Conservation (phyloP, 768 basidiomycete genomes). For the Glaciozyma antarctica region DNA sequence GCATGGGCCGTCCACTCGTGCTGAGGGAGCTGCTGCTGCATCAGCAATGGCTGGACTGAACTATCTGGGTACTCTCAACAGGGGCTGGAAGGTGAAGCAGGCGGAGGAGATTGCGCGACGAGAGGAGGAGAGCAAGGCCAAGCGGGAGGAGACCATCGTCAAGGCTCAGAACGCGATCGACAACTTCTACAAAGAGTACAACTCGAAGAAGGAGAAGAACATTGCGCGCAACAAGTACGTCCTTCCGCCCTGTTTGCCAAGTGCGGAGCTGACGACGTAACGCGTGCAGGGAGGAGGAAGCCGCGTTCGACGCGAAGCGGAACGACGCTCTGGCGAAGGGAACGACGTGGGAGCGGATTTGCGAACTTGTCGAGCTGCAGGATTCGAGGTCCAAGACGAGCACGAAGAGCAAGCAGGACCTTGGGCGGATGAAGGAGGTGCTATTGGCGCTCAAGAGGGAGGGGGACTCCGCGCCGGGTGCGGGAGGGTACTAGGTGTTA, state of each 20-base stretch:
- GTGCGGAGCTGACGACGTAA: background rate
- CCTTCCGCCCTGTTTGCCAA: background rate
- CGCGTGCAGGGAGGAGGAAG: conserved; percentile 66
- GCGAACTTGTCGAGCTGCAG: conserved; percentile 70
- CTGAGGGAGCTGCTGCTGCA: too few relatives aligned
- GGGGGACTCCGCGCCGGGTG: conserved; percentile 82
- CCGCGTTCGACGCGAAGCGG: conserved; percentile 62
- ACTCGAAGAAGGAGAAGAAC: conserved; percentile 74
- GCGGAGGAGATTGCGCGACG: conserved; percentile 69
- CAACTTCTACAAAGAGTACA: conserved; percentile 80
- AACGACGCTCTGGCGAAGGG: conserved; percentile 70
- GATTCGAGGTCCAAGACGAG: conserved; percentile 97
- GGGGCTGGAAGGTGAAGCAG: conserved; percentile 81
- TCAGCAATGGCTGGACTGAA: background rate
- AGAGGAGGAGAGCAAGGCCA: conserved; percentile 66
- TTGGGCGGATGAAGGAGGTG: conserved; percentile 84
- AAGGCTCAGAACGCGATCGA: conserved; percentile 80
- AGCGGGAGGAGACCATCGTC: conserved; percentile 69
- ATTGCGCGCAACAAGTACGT: conserved; percentile 93
- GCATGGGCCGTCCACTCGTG: background rate
- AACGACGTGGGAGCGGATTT: conserved; percentile 94
- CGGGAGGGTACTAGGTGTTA: conserved; percentile 64
- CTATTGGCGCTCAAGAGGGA: conserved; percentile 78
- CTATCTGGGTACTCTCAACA: conserved; percentile 36
- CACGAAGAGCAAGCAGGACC: conserved; percentile 78